A percentile compares a stretch with the other conserved stretches of the same genome.
Conservation (phyloP, 441 rosid genomes). For the Populus hybrid region DNA sequence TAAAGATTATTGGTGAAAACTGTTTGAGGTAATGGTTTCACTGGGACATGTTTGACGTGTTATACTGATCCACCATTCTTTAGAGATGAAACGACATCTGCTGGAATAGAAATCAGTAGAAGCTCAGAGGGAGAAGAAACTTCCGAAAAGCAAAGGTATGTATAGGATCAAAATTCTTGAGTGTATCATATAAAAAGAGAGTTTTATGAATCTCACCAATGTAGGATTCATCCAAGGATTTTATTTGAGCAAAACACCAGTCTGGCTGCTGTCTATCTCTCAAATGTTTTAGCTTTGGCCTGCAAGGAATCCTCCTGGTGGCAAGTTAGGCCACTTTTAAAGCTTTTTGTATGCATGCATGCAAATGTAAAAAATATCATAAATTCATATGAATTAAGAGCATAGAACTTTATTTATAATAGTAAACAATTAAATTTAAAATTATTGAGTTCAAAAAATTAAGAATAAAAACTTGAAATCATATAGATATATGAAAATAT, state of each 20-base stretch:
- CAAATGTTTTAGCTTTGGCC: background rate
- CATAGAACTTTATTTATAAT: background rate
- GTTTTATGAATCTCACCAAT: background rate
- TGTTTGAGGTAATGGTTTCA: background rate
- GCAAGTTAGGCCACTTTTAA: background rate
- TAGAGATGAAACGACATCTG: background rate
- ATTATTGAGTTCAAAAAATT: background rate
- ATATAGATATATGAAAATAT: background rate
- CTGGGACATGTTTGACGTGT: background rate
- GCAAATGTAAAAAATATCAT: background rate
- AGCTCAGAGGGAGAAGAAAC: background rate
- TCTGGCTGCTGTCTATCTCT: background rate
- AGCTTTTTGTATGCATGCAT: background rate
- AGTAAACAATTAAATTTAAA: background rate
- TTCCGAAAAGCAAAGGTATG: background rate
- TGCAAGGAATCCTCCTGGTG: background rate
- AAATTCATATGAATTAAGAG: background rate
- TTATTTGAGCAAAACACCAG: background rate
- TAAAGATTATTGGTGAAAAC: slow-evolving; percentile 67
- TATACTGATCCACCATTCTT: background rate
- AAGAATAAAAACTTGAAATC: background rate
- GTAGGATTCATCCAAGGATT: background rate
- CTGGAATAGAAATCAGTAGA: background rate
- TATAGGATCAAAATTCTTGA: background rate
- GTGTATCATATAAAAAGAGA: background rate